Evolutionary conservation across 441 rosid genomes (phyloP), one percentile per base, ranked within the genome.

Genomic region (Viola pubescens): DNA sequence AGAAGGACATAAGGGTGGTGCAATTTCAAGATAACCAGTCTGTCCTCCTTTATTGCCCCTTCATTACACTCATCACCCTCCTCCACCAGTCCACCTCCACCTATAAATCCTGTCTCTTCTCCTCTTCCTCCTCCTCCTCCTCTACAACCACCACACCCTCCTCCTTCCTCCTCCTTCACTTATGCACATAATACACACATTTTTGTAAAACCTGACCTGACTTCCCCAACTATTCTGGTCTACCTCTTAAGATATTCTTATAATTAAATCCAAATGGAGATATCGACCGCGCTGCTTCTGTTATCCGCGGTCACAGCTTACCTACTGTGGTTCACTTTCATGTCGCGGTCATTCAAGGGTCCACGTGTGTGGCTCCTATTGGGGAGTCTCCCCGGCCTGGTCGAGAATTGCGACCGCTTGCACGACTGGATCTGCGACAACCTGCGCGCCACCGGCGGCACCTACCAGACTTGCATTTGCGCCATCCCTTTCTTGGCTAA

Each of bases 371-470:
- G 95, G 95, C 89, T 91, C 3, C 55, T 94, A 48, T 53, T 90
- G 65, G 98, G 98, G 26, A 94, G 97, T 72, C 89, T 94, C 3
- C 97, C 98, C 2, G 97, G 96, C 6, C 69, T 94, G 58, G 81
- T 94, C 54, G 86, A 88, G 79, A 94, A 94, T 46, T 77, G 82
- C 61, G 96, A 90, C 63, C 85, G 97, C 53, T 59, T 94, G 84
- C 98, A 90, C 52, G 98, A 94, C 71, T 94, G 97, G 98, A 90
- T 94, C 82, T 77, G 81, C 70, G 96, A 90, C 68, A 94, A 90
- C 72, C 97, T 90, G 39, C 88, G 79, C 5, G 97, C 94, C 6
- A 83, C 91, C 62, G 91, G 95, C 53, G 98, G 98, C 52, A 94
- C 98, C 47, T 94, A 94, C 79, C 97, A 94, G 77, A 94, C 97